These are phyloP conservation scores for Chlamydomonas incerta DNA, from an alignment of 139 green algal species.

Conservation along the genomic window DNA sequence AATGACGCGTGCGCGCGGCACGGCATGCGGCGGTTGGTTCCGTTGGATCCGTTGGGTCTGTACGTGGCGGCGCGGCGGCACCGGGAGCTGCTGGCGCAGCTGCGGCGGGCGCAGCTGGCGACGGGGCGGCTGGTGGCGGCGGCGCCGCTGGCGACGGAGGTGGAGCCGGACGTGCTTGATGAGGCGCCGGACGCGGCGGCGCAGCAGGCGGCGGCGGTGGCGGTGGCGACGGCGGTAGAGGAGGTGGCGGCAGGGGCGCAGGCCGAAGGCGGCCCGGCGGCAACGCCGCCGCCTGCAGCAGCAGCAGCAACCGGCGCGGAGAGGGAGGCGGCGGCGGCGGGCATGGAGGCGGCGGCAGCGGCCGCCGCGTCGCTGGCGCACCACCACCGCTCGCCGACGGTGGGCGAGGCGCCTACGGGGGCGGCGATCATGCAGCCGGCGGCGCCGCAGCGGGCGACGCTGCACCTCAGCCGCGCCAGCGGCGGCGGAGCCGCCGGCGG, in stretches of 20 bases:
- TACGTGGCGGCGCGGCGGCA: conserved; percentile 49
- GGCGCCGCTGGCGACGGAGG: conserved; percentile 1
- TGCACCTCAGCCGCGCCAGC: background rate
- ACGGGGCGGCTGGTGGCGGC: conserved; percentile 25
- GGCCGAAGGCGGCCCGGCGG: no score
- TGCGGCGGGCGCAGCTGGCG: conserved; percentile 22
- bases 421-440: conserved; percentile 26
- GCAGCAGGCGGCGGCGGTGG: background rate
- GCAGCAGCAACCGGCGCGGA: background rate
- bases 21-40: conserved; percentile 47
- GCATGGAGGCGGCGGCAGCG: background rate
- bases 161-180: conserved; percentile 17
- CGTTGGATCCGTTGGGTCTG: conserved; percentile 53
- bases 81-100: conserved; percentile 13
- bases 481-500: background rate
- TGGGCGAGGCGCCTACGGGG: conserved; percentile 28
- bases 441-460: background rate
- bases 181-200: background rate
- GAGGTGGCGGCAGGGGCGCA: no score
- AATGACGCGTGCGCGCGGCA: conserved; percentile 53
- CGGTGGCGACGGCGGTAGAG: background rate
- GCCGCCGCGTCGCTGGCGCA: background rate
- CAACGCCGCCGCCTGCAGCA: background rate
- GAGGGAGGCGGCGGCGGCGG: background rate
- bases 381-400: background rate